Conservation (phyloP, 1,139 yeast genomes). For the Debaryomyces subglobosus region DNA sequence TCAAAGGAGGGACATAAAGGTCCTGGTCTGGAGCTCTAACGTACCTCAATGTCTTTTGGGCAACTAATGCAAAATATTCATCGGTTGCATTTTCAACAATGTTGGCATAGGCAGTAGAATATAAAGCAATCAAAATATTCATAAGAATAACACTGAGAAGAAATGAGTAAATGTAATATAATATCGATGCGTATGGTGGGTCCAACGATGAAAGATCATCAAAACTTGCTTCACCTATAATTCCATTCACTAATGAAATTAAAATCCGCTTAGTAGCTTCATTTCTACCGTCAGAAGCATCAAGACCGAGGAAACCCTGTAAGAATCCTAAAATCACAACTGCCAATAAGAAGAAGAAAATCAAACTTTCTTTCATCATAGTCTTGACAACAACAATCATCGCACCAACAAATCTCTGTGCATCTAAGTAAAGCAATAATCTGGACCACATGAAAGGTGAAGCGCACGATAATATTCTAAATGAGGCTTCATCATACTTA, state of each 20-base stretch:
- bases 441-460: conserved; percentile 91
- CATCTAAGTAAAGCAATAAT: conserved; percentile 72
- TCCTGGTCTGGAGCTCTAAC: conserved; percentile 88
- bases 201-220: conserved; percentile 71
- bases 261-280: conserved; percentile 72
- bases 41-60: conserved; percentile 81
- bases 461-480: conserved; percentile 73
- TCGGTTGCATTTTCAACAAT: conserved; percentile 83
- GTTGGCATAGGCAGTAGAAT: conserved; percentile 79
- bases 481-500: conserved; percentile 64
- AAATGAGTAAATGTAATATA: conserved; percentile 78
- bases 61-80: conserved; percentile 82
- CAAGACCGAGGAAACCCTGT: conserved; percentile 86
- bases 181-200: conserved; percentile 79
- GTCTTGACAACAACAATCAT: conserved; percentile 84
- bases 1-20: conserved; percentile 85
- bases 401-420: conserved; percentile 82
- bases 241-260: conserved; percentile 66
- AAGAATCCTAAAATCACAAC: conserved; percentile 79
- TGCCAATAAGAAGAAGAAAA: conserved; percentile 73
- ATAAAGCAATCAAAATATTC: conserved; percentile 82
- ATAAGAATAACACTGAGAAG: conserved; percentile 72
- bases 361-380: conserved; percentile 82
- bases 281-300: conserved; percentile 81
- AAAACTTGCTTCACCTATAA: conserved; percentile 74